A percentile compares a stretch with the other conserved stretches of the same genome.
Conservation (phyloP, 495 filamentous ascomycete genomes). For the Amphirosellinia nigrospora region DNA sequence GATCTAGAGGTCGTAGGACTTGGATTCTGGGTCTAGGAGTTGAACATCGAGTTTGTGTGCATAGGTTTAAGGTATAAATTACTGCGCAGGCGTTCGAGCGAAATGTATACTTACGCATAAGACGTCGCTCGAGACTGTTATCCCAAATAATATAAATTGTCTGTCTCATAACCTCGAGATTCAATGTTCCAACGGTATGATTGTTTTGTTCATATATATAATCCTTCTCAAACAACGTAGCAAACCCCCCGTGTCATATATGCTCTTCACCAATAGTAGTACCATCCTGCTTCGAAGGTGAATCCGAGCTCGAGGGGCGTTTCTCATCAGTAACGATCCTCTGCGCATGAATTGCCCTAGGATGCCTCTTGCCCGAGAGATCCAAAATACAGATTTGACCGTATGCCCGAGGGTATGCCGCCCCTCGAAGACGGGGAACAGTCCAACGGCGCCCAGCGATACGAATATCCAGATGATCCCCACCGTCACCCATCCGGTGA, state of each 20-base stretch:
- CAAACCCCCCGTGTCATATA: conserved; percentile 7
- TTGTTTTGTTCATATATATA: background rate
- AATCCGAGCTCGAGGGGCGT: conserved; percentile 25
- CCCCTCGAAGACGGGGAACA: conserved; percentile 87
- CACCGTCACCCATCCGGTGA: conserved; percentile 88
- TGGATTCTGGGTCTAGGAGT: too few relatives aligned
- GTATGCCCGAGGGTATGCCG: conserved; percentile 70
- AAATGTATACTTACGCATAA: too few relatives aligned
- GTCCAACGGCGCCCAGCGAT: conserved; percentile 71
- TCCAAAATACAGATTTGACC: conserved; percentile 72
- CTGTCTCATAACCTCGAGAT: background rate
- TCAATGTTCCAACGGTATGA: background rate
- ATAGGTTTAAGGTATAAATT: too few relatives aligned
- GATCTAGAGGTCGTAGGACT: too few relatives aligned
- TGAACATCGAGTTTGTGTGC: too few relatives aligned
- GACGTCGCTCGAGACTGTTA: too few relatives aligned
- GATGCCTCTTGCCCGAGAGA: conserved; percentile 64
- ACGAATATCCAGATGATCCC: conserved; percentile 89
- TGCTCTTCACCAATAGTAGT: background rate
- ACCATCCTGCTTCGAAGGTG: conserved; percentile 22
- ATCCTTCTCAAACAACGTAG: background rate
- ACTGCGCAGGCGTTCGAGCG: too few relatives aligned
- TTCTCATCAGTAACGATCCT: conserved; percentile 28
- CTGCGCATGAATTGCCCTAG: conserved; percentile 46
- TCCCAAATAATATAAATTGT: too few relatives aligned